Conservation (phyloP, 768 basidiomycete species). For the Mycena albidolilacea region DNA sequence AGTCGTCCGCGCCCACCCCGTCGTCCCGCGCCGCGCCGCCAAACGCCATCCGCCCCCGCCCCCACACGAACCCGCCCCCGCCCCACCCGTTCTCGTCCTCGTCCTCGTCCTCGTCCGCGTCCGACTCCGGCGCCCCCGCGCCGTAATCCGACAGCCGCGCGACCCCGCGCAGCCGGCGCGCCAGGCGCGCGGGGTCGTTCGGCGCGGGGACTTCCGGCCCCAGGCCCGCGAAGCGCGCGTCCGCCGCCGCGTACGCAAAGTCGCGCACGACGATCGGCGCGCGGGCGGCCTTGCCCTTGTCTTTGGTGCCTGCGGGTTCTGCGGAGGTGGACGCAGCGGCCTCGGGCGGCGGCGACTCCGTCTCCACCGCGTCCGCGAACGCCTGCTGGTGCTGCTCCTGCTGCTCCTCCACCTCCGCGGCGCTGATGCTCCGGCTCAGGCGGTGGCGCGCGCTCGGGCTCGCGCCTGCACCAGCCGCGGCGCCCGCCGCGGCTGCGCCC, state of each 20-base stretch:
- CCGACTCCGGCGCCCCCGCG: neutral
- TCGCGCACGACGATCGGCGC: conserved; percentile 52
- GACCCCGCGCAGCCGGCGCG: conserved; percentile 45
- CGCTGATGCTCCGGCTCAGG: conserved; percentile 30
- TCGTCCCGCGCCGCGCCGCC: conserved; percentile 24
- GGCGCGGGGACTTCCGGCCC: conserved; percentile 58
- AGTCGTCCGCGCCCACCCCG: conserved; percentile 32
- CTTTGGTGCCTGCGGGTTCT: conserved; percentile 8
- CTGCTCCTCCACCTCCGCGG: conserved; percentile 31
- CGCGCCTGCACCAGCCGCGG: neutral
- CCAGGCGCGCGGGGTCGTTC: conserved; percentile 54
- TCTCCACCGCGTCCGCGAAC: neutral
- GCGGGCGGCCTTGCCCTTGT: conserved; percentile 43
- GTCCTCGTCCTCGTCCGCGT: conserved; percentile 36
- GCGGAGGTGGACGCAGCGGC: conserved; percentile 1
- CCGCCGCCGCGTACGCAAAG: conserved; percentile 53
- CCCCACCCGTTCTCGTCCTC: conserved; percentile 32
- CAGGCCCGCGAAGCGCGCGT: conserved; percentile 55
- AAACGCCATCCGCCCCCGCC: conserved; percentile 24
- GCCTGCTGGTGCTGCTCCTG: neutral
- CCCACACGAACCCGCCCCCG: conserved; percentile 30
- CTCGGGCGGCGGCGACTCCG: neutral
- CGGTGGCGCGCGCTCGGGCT: conserved; percentile 29
- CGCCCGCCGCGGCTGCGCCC: neutral
- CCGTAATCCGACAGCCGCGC: conserved; percentile 20